Evolutionary conservation across 768 basidiomycete species (phyloP).

Genomic region (Naganishia kalamii): DNA sequence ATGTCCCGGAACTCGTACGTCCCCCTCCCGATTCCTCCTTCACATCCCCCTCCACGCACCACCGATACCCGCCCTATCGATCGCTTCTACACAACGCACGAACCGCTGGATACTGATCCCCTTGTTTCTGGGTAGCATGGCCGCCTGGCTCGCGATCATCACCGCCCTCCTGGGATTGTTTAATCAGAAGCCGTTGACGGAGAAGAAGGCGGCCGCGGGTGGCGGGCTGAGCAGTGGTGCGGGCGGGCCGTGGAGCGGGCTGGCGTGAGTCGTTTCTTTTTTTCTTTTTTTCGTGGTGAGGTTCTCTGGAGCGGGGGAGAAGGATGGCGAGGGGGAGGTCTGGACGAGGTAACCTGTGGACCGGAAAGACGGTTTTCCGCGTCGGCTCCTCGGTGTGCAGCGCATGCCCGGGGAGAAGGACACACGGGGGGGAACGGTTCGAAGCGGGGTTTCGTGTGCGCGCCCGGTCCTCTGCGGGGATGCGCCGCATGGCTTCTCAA

Average conservation of each 20-base stretch:
- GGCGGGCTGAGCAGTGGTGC: background rate
- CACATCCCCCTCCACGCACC: background rate
- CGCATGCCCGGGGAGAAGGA: no score
- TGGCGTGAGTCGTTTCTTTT: slow-evolving; percentile 14
- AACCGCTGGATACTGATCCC: no score
- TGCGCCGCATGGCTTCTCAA: no score
- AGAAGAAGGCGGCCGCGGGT: slow-evolving; percentile 13
- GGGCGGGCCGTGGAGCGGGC: slow-evolving; percentile 12
- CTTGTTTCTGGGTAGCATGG: background rate
- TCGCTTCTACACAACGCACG: background rate
- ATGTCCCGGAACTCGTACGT: slow-evolving; percentile 5
- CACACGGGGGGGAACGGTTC: no score
- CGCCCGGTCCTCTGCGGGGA: no score
- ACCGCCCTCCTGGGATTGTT: slow-evolving; percentile 16
- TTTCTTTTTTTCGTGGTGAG: background rate
- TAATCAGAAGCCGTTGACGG: slow-evolving; percentile 18
- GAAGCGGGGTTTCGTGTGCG: no score
- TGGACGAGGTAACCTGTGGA: no score
- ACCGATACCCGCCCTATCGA: background rate
- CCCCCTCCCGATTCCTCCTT: background rate
- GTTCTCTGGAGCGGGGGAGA: background rate
- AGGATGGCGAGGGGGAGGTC: no score
- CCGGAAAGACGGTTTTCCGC: background rate
- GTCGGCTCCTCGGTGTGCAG: no score
- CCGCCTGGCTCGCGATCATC: slow-evolving; percentile 20